phyloP scores from a whole-genome alignment of 1,284 basidiomycete species.

The Trichosporon inkin region DNA sequence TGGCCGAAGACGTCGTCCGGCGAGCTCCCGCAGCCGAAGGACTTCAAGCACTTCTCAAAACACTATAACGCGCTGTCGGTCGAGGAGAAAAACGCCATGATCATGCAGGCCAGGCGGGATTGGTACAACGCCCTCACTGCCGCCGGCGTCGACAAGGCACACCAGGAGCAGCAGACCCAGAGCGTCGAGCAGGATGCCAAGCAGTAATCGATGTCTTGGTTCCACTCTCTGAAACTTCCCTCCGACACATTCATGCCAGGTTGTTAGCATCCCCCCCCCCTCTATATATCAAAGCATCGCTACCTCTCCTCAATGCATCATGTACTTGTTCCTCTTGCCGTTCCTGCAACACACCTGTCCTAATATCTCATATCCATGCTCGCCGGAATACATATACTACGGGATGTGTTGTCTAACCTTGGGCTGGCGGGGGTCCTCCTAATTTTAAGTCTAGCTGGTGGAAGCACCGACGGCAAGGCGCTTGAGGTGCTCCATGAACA shows the following conservation, averaged over 20 bases:
- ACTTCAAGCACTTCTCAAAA: conserved; percentile 28
- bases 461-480: conserved; percentile 57
- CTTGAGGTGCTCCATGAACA: conserved; percentile 94
- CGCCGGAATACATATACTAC: conserved; percentile 6
- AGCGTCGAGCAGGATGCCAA: conserved; percentile 15
- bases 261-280: background rate
- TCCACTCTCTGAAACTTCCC: background rate
- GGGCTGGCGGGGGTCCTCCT: background rate
- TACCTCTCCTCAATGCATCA: conserved; percentile 4
- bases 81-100: conserved; percentile 37
- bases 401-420: conserved; percentile 7
- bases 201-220: no score
- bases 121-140: conserved; percentile 38
- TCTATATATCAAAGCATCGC: background rate
- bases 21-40: conserved; percentile 12
- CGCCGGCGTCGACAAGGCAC: conserved; percentile 1
- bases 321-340: background rate
- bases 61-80: conserved; percentile 31
- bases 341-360: background rate
- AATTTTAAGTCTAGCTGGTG: conserved; percentile 34
- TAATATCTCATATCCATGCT: conserved; percentile 7
- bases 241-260: background rate
- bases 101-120: conserved; percentile 39
- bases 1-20: conserved; percentile 1
- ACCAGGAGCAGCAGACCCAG: conserved; percentile 17